Base-by-base conservation (phyloP, 2,329 filamentous ascomycete genomes). In the Epichloe aotearoae region DNA sequence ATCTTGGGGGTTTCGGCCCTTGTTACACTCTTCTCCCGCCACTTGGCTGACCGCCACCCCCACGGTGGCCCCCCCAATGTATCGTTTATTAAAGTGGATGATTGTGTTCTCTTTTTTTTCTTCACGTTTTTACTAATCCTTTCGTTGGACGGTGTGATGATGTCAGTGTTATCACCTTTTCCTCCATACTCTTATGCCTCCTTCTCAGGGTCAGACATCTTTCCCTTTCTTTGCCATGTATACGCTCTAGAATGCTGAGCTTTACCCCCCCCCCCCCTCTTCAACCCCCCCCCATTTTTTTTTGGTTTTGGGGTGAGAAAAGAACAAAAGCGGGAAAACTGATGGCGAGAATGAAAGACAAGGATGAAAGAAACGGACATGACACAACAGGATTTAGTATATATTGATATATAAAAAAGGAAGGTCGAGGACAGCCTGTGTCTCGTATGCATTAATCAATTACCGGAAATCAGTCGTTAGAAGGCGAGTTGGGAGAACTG, bases 401-500 rank as follows among this genome's bases (percentile, higher is more conserved):
- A 54, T 49, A 55, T 51, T 54, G 49, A 54, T 56, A 59, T 53
- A 59, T 54, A 51, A 55, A 54, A 54, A 62, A 10, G 11, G 10
- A 12, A 38, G 26, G 48, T 44, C 46, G 46, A 61, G 57, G 61
- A 61, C 61, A 61, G 53, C 58, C 63, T 55, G 61, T 62, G 64
- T 53, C 62, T 61, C 56, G 52, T 59, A 61, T 64, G 61, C 62
- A 64, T 63, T 61, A 63, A 60, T 57, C 57, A 59, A 57, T 59
- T 55, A 57, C 58, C 38, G 34, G 15, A 59, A 51, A 62, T 67
- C 61, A 68, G 57, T 70, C 67, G 58, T 70, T 69, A 59, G 63
- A 61, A 47, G 67, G 67, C 56, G 64, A 69, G 60, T 66, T 69
- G 52, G 69, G 69, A 52, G 76, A 79, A 57, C 72, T 62, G 23